These are phyloP conservation scores for Albatrellus sp. DNA, from an alignment of 1,284 basidiomycete genomes.

Conservation along the genomic window DNA sequence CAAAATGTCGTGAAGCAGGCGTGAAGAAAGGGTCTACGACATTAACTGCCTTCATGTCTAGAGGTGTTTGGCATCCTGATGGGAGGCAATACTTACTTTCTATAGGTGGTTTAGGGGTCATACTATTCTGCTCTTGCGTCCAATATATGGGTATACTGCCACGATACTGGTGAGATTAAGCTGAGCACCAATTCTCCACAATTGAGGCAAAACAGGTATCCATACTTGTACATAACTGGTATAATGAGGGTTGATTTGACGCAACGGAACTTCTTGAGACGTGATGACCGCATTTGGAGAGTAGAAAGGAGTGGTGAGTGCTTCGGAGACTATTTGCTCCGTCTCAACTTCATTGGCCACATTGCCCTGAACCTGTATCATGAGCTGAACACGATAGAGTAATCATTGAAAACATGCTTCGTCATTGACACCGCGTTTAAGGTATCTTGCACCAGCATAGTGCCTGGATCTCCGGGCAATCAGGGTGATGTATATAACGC, in stretches of 20 bases:
- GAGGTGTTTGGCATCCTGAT: not conserved
- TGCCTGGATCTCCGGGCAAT: slow-evolving; percentile 92
- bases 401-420: slow-evolving; percentile 33
- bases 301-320: slow-evolving; percentile 85
- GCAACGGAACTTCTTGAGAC: slow-evolving; percentile 19
- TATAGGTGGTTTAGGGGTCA: slow-evolving; percentile 89
- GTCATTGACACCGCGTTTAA: slow-evolving; percentile 92
- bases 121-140: slow-evolving; percentile 88
- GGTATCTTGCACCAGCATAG: slow-evolving; percentile 91
- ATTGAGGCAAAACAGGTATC: not conserved
- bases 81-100: slow-evolving; percentile 55
- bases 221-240: slow-evolving; percentile 86
- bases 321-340: slow-evolving; percentile 95
- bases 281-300: slow-evolving; percentile 35
- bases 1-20: slow-evolving; percentile 89
- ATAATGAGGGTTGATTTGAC: slow-evolving; percentile 71
- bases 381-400: not conserved
- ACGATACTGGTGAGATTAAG: slow-evolving; percentile 48
- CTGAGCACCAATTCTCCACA: not conserved
- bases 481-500: slow-evolving; percentile 86
- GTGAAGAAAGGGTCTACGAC: slow-evolving; percentile 95
- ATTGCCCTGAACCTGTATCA: slow-evolving; percentile 56
- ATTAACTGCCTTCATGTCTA: slow-evolving; percentile 44
- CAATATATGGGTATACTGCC: slow-evolving; percentile 95
- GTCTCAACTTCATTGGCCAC: slow-evolving; percentile 99